Base-by-base conservation (phyloP, 2,329 filamentous ascomycete species). In the Amylocarpus encephaloides region DNA sequence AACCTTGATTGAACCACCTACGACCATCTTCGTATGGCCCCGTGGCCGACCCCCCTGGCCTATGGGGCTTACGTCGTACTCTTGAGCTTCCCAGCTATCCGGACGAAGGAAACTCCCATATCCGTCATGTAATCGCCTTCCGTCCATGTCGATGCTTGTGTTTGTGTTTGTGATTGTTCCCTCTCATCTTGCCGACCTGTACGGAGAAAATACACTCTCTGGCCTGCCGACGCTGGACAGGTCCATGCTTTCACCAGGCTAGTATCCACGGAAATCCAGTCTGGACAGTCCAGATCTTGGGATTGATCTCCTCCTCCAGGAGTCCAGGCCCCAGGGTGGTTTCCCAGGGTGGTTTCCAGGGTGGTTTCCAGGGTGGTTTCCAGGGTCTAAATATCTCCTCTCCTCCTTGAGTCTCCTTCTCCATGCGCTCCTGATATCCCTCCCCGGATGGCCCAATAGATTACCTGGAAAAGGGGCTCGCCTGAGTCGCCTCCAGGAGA, bases 361-460 rank as follows among this genome's bases (percentile, higher is more conserved):
- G 15, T 15, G 13, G 15, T 33, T 16, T 33, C 19, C 13, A 40
- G 36, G 26, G 15, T 22, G 10, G 29, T n/a, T 15, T 36, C 38
- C 9, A 34, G 38, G 43, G 42, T 42, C 22, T 32, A 50, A 46
- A 39, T 50, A 40, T 16, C 40, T n/a, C n/a, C n/a, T n/a, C n/a
- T n/a, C 18, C 46, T 38, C 48, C 19, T 46, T 50, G 48, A n/a
- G n/a, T n/a, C n/a, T n/a, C n/a, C n/a, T n/a, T 30, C 46, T 38
- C 48, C 19, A 50, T 50, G 48, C 48, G 33, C 16, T 50, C 45
- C 45, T 26, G 29, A 33, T 46, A 32, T n/a, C 18, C 32, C 43
- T 19, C 19, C 12, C 6, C 13, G 11, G 12, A 40, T 47, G 26
- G 42, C 29, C 48, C 48, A 50, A 50, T 50, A 29, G 30, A 19